Conservation (phyloP, 1,284 basidiomycete genomes). For the Lentinus polychrous region DNA sequence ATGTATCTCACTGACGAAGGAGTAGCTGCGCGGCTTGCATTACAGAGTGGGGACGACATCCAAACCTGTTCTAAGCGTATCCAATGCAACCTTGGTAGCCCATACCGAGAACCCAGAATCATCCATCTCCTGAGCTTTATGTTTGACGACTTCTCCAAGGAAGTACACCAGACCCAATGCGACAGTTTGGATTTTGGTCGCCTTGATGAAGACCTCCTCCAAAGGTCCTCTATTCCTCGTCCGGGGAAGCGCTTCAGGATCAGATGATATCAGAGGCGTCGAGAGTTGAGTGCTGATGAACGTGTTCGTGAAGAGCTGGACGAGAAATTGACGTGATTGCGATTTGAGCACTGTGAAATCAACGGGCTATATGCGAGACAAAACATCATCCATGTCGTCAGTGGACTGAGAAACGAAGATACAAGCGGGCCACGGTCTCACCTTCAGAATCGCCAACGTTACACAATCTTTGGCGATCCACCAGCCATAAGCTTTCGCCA, state of each 20-base stretch:
- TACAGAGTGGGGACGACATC: conserved; percentile 43
- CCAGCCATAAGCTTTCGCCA: conserved; percentile 80
- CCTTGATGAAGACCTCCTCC: conserved; percentile 72
- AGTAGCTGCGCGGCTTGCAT: background rate
- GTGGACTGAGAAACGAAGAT: background rate
- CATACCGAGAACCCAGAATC: conserved; percentile 49
- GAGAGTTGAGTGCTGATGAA: conserved; percentile 69
- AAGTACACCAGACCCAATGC: conserved; percentile 68
- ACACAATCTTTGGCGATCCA: conserved; percentile 74
- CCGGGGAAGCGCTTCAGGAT: conserved; percentile 31
- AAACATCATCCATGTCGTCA: conserved; percentile 1
- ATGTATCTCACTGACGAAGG: background rate
- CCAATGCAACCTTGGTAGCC: conserved; percentile 59
- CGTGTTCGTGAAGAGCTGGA: conserved; percentile 58
- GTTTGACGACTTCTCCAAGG: conserved; percentile 42
- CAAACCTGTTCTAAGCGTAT: conserved; percentile 57
- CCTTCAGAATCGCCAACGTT: conserved; percentile 78
- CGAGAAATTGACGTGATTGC: conserved; percentile 59
- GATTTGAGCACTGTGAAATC: conserved; percentile 74
- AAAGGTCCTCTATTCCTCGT: conserved; percentile 51
- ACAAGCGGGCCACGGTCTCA: conserved; percentile 24
- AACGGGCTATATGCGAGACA: conserved; percentile 52
- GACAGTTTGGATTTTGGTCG: conserved; percentile 49
- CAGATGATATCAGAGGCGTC: conserved; percentile 49
- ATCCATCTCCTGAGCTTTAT: conserved; percentile 31